phyloP scores from a whole-genome alignment of 805 yeast species.

The Starmerella bombicola region DNA sequence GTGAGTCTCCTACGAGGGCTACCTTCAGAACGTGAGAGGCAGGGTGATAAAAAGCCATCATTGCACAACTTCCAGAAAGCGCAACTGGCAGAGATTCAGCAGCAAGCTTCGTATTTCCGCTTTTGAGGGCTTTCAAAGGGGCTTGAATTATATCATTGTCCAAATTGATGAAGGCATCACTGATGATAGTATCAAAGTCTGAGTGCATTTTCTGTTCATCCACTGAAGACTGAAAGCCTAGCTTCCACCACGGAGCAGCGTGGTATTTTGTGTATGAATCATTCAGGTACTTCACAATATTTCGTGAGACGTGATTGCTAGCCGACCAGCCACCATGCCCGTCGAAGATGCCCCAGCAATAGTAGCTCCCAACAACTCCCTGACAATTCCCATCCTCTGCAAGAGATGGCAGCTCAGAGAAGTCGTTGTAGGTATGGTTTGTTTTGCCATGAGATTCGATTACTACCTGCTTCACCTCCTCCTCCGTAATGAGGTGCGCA shows the following conservation, averaged over 20 bases:
- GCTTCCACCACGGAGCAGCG: conserved; percentile 23
- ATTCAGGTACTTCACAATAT: conserved; percentile 59
- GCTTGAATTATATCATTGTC: conserved; percentile 75
- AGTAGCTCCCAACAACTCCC: conserved; percentile 56
- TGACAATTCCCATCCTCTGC: conserved; percentile 19
- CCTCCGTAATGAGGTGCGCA: conserved; percentile 6
- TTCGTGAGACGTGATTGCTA: conserved; percentile 62
- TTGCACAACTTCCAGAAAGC: conserved; percentile 67
- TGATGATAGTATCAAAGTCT: conserved; percentile 64
- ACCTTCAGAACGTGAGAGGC: conserved; percentile 56
- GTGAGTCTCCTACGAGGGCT: conserved; percentile 91
- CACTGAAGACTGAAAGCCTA: neutral
- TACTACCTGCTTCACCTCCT: conserved; percentile 4
- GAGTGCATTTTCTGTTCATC: conserved; percentile 47
- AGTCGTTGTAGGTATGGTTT: conserved; percentile 4
- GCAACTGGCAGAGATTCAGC: conserved; percentile 69
- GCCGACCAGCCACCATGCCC: conserved; percentile 97
- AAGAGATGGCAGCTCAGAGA: conserved; percentile 13
- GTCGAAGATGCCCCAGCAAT: conserved; percentile 83
- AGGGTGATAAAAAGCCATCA: conserved; percentile 74
- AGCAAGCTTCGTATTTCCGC: conserved; percentile 50
- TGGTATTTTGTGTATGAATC: conserved; percentile 41
- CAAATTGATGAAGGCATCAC: conserved; percentile 60
- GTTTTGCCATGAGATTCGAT: conserved; percentile 8
- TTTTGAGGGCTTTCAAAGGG: conserved; percentile 51